Conservation (phyloP, 371 early-diverging fungal genomes). For the Actinomortierella wolfii region DNA sequence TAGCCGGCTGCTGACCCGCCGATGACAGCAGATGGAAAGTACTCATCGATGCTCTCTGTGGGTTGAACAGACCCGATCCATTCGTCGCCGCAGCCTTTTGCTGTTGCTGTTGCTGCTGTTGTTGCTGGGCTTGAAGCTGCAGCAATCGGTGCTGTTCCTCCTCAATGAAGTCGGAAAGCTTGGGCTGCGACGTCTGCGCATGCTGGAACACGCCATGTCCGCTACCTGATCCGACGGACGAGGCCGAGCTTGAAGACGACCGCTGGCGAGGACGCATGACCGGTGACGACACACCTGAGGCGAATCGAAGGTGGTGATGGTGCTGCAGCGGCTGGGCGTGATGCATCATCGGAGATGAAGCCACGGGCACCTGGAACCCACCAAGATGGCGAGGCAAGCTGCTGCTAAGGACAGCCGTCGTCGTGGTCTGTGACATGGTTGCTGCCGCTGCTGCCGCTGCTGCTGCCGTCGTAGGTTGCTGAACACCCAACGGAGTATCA, state of each 20-base stretch:
- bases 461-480: too few species aligned
- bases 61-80: slow-evolving; percentile 8
- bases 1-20: too few species aligned
- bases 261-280: slow-evolving; percentile 11
- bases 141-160: slow-evolving; percentile 14
- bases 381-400: too few species aligned
- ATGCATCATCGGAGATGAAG: too few species aligned
- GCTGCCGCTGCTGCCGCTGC: too few species aligned
- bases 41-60: slow-evolving; percentile 13
- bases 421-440: too few species aligned
- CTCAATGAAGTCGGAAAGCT: slow-evolving; percentile 16
- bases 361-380: too few species aligned
- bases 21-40: slow-evolving; percentile 4
- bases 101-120: slow-evolving; percentile 1
- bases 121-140: slow-evolving; percentile 12
- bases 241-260: slow-evolving; percentile 4
- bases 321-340: too few species aligned
- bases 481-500: too few species aligned
- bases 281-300: background rate
- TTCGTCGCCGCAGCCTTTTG: background rate
- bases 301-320: slow-evolving; percentile 5
- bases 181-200: slow-evolving; percentile 11
- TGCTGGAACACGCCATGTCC: background rate
- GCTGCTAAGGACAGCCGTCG: too few species aligned
- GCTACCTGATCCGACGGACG: background rate